Conservation (phyloP, 495 filamentous ascomycete species). For the Xylaria acuta region DNA sequence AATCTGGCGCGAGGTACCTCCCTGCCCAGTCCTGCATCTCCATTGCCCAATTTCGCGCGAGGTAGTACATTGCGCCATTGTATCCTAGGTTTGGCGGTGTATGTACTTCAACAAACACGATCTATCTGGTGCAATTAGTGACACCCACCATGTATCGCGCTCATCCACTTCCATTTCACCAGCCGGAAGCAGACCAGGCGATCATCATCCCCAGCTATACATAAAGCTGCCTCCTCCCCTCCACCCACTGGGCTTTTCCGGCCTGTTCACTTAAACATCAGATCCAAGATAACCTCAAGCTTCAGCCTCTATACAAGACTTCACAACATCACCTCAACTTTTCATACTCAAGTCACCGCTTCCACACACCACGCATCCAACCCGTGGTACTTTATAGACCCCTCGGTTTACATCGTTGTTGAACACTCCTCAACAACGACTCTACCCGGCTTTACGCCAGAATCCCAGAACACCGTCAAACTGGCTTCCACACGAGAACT, state of each 20-base stretch:
- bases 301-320: constrained; percentile 26
- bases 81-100: constrained; percentile 26
- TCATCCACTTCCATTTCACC: constrained; percentile 33
- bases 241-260: constrained; percentile 28
- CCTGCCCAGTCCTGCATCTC: background rate
- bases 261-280: constrained; percentile 36
- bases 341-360: background rate
- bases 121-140: constrained; percentile 25
- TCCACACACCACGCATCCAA: background rate
- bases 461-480: constrained; percentile 44
- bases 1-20: constrained; percentile 16
- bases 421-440: background rate
- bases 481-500: constrained; percentile 61
- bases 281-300: constrained; percentile 35
- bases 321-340: background rate
- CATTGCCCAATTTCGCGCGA: constrained; percentile 19
- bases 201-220: constrained; percentile 44
- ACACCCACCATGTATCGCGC: constrained; percentile 42
- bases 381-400: background rate
- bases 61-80: constrained; percentile 17
- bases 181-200: constrained; percentile 22
- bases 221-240: constrained; percentile 52
- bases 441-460: constrained; percentile 13
- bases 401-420: background rate
- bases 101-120: constrained; percentile 28